Base-by-base conservation (phyloP, 176 grass and related monocot species). In the Avena insularis region DNA sequence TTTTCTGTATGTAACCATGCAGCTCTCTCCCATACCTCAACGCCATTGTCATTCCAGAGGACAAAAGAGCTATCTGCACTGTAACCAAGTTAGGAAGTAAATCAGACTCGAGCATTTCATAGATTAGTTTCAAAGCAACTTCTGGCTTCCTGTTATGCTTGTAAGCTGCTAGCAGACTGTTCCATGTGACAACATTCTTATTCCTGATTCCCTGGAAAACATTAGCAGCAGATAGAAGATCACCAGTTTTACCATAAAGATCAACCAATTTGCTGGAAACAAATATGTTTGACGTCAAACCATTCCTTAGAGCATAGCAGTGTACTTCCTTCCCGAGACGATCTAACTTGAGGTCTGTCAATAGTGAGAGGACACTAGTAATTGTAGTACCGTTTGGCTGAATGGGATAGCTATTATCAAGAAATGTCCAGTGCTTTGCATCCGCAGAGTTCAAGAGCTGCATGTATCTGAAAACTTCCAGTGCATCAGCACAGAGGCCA, bases 161-260 rank as follows among this genome's bases (percentile, higher is more conserved):
- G 79, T 92, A 90, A 62, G 79, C 88, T 90, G 88, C 79, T 79
- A 95, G 10, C 50, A 92, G 27, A 84, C 90, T 86, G 40, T 92
- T 95, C 93, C 93, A 95, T 67, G 90, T 88, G 74, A 95, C 86
- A 66, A 80, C 55, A 86, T 86, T 94, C 90, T 94, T 94, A 63
- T 88, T 87, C 53, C n/a, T 77, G 11, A 81, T 92, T 90, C 80
- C 83, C 23, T 54, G 45, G 46, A 94, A 94, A 35, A 88, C 90
- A 68, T 83, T 90, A 68, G 36, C 64, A 86, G 90, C 93, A 77
- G 74, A 90, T 23, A 46, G 47, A 60, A 92, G 53, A 75, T 94
- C 61, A 4, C 68, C 85, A 86, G 82, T 73, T 86, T 94, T 94
- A 35, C 85, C 93, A 67, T 94, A 94, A 73, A 90, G 77, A 68